These are phyloP conservation scores for Dimargaris xerosporica DNA, from an alignment of 192 early-diverging fungal genomes.

Conservation along the genomic window DNA sequence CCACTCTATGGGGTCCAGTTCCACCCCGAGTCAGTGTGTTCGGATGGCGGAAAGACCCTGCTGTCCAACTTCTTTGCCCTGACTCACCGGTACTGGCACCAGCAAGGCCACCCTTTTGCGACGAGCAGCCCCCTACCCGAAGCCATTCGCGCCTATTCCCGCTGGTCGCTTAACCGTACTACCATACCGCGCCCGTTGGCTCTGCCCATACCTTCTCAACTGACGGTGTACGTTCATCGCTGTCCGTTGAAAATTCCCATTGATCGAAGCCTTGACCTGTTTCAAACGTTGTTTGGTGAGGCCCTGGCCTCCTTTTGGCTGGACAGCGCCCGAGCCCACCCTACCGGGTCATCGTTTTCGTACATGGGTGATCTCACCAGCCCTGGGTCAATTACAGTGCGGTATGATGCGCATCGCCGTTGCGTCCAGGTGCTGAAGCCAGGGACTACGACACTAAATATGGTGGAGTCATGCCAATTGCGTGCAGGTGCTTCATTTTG, in stretches of 20 bases:
- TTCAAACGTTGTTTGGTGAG: conserved; percentile 18
- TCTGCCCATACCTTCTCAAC: no score
- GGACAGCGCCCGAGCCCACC: conserved; percentile 36
- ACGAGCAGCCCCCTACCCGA: neutral
- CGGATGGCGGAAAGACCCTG: conserved; percentile 54
- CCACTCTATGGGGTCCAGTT: conserved; percentile 89
- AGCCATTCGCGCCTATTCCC: neutral
- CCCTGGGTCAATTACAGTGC: conserved; percentile 18
- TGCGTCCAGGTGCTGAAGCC: neutral
- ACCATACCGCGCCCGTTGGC: no score
- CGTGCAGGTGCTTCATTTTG: conserved; percentile 34
- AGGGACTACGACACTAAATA: neutral
- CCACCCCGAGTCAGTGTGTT: conserved; percentile 90
- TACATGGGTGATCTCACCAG: conserved; percentile 19
- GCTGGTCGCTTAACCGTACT: no score
- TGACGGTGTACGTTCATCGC: no score
- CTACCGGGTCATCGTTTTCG: conserved; percentile 12
- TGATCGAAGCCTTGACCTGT: no score
- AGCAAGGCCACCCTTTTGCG: neutral
- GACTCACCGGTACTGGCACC: conserved; percentile 6
- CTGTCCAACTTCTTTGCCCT: conserved; percentile 47
- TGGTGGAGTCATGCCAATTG: neutral
- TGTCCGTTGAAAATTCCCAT: no score
- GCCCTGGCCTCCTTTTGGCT: conserved; percentile 40
- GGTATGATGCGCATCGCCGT: conserved; percentile 12